These are phyloP conservation scores for Limnomonas spitsbergensis DNA, from an alignment of 139 green algal genomes.

Conservation along the genomic window DNA sequence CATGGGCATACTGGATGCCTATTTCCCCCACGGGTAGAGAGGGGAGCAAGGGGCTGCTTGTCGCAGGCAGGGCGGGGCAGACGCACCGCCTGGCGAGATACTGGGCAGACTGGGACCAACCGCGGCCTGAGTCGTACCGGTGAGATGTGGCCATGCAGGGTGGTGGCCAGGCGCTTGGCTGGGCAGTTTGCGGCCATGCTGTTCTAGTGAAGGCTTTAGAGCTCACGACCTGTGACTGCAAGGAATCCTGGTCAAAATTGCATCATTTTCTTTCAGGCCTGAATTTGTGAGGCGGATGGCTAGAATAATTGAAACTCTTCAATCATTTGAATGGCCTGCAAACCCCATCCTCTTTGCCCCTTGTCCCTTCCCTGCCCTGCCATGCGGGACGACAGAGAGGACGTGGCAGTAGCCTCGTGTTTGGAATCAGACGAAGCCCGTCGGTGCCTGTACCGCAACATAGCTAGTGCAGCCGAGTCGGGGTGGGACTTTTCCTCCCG, in stretches of 20 bases:
- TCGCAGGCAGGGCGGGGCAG: background rate
- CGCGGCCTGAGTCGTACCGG: conserved; percentile 84
- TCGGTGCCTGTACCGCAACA: conserved; percentile 63
- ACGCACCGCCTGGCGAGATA: conserved; percentile 46
- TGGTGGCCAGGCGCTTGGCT: too few species aligned
- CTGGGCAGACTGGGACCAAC: conserved; percentile 63
- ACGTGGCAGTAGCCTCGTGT: background rate
- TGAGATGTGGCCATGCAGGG: conserved; percentile 11
- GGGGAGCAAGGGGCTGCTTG: background rate
- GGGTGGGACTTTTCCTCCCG: conserved; percentile 91
- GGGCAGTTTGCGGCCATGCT: too few species aligned
- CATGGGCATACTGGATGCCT: conserved; percentile 86
- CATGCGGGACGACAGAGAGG: too few species aligned
- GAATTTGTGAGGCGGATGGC: too few species aligned
- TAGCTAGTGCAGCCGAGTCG: conserved; percentile 84
- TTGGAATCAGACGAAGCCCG: conserved; percentile 1
- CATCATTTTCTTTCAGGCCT: too few species aligned
- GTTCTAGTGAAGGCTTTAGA: too few species aligned
- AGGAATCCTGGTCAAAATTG: too few species aligned
- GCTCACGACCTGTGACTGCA: too few species aligned
- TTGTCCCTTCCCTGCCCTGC: too few species aligned
- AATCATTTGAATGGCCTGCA: too few species aligned
- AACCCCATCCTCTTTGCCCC: too few species aligned
- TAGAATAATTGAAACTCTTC: too few species aligned
- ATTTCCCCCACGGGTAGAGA: background rate